Evolutionary conservation across 768 basidiomycete species (phyloP), one percentile per base, ranked within the genome.

Genomic region (Cyathus striatus): DNA sequence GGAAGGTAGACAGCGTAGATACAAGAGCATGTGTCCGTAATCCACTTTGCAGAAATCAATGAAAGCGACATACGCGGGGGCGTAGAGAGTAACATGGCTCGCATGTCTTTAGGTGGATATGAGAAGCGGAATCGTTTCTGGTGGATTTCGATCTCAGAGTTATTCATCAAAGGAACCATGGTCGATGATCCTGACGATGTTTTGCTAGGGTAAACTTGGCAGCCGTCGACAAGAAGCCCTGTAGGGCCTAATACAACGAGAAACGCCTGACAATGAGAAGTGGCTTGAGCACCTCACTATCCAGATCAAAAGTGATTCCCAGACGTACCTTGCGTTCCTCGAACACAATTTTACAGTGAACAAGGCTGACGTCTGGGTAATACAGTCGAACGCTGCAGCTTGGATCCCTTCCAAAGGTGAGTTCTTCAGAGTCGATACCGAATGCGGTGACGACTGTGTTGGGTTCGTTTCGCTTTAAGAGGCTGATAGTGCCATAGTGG

Each of bases 31-130:
- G 30, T 4, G 20, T 23, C 23, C 23, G 10, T 21, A 43, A 42
- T n/a, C 22, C 21, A 13, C 45, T 46, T 18, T 38, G 37, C 24
- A 53, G 40, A 48, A 50, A 36, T 42, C 16, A 20, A 17, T 40
- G 24, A 22, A 12, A 24, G 10, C 66, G 30, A 12, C 69, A 39
- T 48, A 68, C 71, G 70, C 38, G 69, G 55, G 22, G 80, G 80
- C 1, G 78, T 75, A 5, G 72, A 68, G 27, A 75, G 68, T 18
- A 76, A 62, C 3, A 66, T 62, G 13, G 74, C 64, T 18, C 85
- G 78, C 23, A 83, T 62, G 35, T 84, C 79, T 54, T 86, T 86
- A 4, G 86, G 84, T 2, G 86, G 86, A 53, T 88, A 88, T 4
- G 69, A 69, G 58, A 87, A 88, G n/a, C 68, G 63, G 57, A 89